phyloP scores from a whole-genome alignment of 345 rosid species.

The Barbarea vulgaris region DNA sequence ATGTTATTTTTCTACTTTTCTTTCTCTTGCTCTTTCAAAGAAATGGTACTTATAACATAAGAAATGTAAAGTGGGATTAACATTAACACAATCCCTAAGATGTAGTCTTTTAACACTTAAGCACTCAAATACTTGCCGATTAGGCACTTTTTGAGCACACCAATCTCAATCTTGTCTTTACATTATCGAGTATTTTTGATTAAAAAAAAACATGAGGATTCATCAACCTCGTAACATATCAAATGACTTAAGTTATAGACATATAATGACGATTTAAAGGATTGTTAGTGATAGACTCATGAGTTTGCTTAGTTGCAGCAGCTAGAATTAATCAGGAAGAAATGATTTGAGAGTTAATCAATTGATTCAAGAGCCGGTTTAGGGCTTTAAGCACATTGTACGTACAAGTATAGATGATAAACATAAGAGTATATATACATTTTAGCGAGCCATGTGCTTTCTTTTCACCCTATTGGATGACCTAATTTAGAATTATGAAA shows the following conservation, averaged over 20 bases:
- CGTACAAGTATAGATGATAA: not conserved
- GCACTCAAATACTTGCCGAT: not conserved
- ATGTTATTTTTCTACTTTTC: conserved; percentile 1
- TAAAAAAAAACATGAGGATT: not conserved
- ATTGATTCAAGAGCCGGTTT: not conserved
- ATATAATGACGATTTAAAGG: not conserved
- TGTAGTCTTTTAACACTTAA: no score
- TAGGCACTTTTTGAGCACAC: not conserved
- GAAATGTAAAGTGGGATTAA: no score
- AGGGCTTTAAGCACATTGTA: no score
- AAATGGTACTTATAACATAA: no score
- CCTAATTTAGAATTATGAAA: not conserved
- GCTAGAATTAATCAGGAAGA: not conserved
- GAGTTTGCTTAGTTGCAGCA: not conserved
- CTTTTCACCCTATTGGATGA: not conserved
- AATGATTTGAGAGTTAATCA: not conserved
- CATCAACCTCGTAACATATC: not conserved
- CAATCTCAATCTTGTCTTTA: not conserved
- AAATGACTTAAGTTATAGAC: not conserved
- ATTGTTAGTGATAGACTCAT: not conserved
- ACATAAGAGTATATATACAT: no score
- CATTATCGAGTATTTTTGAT: not conserved
- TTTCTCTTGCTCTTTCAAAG: no score
- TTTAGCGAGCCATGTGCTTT: not conserved
- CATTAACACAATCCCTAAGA: no score